Percentiles rank a stretch among this genome's conserved stretches.
phyloP scores from a whole-genome alignment of 495 filamentous ascomycete species.

The Podospora pseudoanserina region DNA sequence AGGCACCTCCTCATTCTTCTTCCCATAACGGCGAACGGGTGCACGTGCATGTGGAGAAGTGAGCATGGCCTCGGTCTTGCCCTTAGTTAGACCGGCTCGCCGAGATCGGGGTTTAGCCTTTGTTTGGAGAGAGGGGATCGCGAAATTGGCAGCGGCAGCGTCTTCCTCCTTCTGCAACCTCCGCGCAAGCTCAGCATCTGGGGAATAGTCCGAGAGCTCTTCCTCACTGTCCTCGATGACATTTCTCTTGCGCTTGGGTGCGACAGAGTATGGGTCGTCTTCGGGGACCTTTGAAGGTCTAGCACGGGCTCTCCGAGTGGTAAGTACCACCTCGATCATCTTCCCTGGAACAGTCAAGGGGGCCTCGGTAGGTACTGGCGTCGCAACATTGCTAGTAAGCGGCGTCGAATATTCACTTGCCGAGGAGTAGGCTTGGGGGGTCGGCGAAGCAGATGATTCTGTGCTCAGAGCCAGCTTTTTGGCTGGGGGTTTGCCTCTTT shows the following conservation, averaged over 20 bases:
- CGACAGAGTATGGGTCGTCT: constrained; percentile 29
- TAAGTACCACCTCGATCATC: constrained; percentile 30
- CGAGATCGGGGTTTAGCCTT: not conserved
- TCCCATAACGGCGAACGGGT: too few species aligned
- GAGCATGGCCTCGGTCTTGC: not conserved
- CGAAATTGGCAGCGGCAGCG: constrained; percentile 10
- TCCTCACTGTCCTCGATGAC: constrained; percentile 35
- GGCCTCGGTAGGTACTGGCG: constrained; percentile 43
- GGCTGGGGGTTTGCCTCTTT: constrained; percentile 13
- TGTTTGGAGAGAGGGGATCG: not conserved
- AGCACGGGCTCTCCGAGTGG: constrained; percentile 10
- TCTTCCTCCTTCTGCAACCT: constrained; percentile 64
- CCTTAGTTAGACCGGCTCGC: not conserved
- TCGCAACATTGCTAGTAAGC: constrained; percentile 66
- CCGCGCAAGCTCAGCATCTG: constrained; percentile 56
- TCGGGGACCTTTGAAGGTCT: constrained; percentile 14
- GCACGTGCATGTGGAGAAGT: too few species aligned
- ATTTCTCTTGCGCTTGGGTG: constrained; percentile 30
- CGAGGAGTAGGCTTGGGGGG: constrained; percentile 38
- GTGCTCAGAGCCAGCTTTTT: constrained; percentile 13
- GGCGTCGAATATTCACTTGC: constrained; percentile 69
- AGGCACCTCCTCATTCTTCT: too few species aligned
- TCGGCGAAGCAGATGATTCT: constrained; percentile 36
- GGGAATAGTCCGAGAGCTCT: constrained; percentile 31
- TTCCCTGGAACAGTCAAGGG: constrained; percentile 12